These are phyloP conservation scores for Puya raimondii DNA, from an alignment of 176 grass and related monocot species.

Conservation along the genomic window DNA sequence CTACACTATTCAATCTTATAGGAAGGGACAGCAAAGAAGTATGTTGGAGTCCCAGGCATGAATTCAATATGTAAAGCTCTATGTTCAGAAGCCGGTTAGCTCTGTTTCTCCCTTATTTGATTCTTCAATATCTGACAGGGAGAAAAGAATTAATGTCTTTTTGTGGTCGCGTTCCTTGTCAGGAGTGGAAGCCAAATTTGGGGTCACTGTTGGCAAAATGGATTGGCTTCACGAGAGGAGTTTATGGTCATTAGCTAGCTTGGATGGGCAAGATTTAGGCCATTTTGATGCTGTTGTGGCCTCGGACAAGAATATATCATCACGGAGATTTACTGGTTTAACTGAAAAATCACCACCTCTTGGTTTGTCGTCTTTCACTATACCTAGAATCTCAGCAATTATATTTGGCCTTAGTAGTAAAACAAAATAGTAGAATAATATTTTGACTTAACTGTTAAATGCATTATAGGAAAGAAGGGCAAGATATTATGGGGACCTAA, in stretches of 20 bases:
- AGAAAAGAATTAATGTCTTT: conserved; percentile 3
- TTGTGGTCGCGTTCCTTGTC: conserved; percentile 15
- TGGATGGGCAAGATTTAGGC: conserved; percentile 70
- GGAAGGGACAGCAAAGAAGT: conserved; percentile 57
- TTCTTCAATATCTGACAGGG: background rate
- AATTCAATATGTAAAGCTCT: conserved; percentile 90
- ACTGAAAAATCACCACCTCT: conserved; percentile 66
- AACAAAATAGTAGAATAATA: too few species aligned
- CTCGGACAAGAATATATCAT: conserved; percentile 69
- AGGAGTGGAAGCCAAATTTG: conserved; percentile 82
- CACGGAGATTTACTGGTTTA: conserved; percentile 49
- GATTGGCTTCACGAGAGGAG: conserved; percentile 59
- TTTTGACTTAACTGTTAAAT: too few species aligned
- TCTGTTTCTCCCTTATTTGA: background rate
- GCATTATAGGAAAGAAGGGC: too few species aligned
- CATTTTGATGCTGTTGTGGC: conserved; percentile 72
- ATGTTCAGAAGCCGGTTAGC: conserved; percentile 62
- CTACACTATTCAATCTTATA: conserved; percentile 14
- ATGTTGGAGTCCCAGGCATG: conserved; percentile 80
- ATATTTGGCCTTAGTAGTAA: background rate
- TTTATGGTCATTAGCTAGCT: conserved; percentile 66
- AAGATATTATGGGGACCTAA: too few species aligned
- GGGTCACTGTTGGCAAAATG: conserved; percentile 70
- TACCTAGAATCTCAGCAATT: background rate
- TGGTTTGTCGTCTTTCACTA: conserved; percentile 37